These are phyloP conservation scores for Davidsoniella eucalypti DNA, from an alignment of 2,329 filamentous ascomycete genomes.

Conservation along the genomic window DNA sequence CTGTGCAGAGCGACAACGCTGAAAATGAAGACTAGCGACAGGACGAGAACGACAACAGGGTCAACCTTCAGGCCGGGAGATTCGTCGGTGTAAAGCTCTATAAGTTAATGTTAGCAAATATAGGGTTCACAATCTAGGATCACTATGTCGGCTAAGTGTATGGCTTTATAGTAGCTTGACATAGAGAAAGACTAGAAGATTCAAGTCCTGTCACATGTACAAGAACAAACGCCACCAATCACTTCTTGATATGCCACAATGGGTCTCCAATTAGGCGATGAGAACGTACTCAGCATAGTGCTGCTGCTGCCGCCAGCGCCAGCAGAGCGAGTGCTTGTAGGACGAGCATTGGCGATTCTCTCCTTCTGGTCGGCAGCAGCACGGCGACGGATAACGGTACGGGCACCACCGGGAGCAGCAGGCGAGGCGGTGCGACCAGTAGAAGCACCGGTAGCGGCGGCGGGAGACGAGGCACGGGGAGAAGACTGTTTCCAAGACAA, in stretches of 20 bases:
- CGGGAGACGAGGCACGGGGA: conserved; percentile 39
- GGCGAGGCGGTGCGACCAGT: conserved; percentile 70
- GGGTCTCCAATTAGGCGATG: background rate
- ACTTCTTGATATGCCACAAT: background rate
- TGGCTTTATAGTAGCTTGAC: no score
- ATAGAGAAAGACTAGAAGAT: no score
- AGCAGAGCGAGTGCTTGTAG: conserved; percentile 79
- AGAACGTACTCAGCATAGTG: conserved; percentile 83
- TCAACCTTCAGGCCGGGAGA: conserved; percentile 95
- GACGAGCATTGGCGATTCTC: conserved; percentile 84
- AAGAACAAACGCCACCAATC: background rate
- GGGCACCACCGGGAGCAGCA: conserved; percentile 69
- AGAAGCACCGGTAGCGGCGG: conserved; percentile 44
- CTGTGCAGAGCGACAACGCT: conserved; percentile 94
- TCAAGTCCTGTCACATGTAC: background rate
- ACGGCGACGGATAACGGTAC: conserved; percentile 86
- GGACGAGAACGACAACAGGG: conserved; percentile 87
- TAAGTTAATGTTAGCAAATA: conserved; percentile 5
- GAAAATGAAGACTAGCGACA: conserved; percentile 97
- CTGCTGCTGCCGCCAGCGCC: conserved; percentile 92
- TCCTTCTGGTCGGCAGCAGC: conserved; percentile 96
- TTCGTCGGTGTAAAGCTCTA: conserved; percentile 94
- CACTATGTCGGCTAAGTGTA: no score
- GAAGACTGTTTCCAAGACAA: no score
- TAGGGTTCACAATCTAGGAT: no score